Base-by-base conservation (phyloP, 2,329 filamentous ascomycete species). In the Aciculosporium take region DNA sequence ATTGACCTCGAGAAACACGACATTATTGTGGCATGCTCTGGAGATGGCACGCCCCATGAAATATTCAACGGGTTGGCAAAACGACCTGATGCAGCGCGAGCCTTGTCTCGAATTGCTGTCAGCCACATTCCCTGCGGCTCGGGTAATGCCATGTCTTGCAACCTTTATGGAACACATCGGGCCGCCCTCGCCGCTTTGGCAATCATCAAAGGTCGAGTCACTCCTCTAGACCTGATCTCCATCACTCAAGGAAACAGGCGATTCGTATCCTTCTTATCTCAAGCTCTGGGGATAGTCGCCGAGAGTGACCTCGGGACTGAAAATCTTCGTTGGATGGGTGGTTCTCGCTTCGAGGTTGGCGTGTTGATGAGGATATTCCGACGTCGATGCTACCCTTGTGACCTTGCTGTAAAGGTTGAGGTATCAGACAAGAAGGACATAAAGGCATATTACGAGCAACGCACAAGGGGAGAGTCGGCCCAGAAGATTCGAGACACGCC, bases 81-180 rank as follows among this genome's bases (percentile, higher is more conserved):
- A 60, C 79, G 86, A 30, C 56, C 71, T 4, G 84, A 95, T 60
- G 87, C 87, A 17, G 67, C 70, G 25, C 72, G 72, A 42, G 91
- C 89, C 0, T 64, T 98, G 45, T 65, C 69, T 18, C 83, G 80
- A 53, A 64, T 96, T 12, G 84, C 91, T 1, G 78, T 98, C 2
- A 81, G 79, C 18, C 85, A 94, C 55, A 71, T 98, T 28, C 91
- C 91, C 1, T 94, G 88, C 55, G 91, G 91, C 12, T 91, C 84
- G 38, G 91, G 91, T 5, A 98, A 98, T 59, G 91, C 85, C 18
- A 83, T 96, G 78, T 84, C 84, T 47, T 80, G 82, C 65, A 96
- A 95, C 58, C 64, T 93, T 36, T 86, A 85, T 49, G 91, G 89
- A 5, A 88, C 87, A 1, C 73, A 81, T 48, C 78, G 74, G 48